A percentile compares a stretch with the other conserved stretches of the same genome.
phyloP scores from a whole-genome alignment of 192 early-diverging fungal species.

The Mortierella alpina region DNA sequence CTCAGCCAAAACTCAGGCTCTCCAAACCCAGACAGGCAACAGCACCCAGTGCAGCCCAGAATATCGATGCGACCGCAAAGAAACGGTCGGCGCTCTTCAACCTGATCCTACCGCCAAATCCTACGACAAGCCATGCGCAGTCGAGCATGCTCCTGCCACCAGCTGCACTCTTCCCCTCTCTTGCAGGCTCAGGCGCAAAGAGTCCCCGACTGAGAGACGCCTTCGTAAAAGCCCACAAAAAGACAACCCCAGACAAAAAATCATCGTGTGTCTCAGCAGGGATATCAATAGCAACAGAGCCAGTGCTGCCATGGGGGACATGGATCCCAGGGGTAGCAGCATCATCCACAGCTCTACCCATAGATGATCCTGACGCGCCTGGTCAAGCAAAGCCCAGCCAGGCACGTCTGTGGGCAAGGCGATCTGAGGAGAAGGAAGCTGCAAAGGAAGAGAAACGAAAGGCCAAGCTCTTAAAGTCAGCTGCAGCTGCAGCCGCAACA shows the following conservation, averaged over 20 bases:
- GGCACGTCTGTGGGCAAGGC: too few species aligned
- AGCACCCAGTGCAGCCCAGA: constrained; percentile 1
- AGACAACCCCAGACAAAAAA: neutral
- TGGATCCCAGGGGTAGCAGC: too few species aligned
- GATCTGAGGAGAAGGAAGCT: too few species aligned
- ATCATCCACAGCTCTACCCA: too few species aligned
- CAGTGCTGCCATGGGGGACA: neutral
- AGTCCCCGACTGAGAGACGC: constrained; percentile 6
- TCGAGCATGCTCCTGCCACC: constrained; percentile 11
- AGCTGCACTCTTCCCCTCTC: constrained; percentile 1
- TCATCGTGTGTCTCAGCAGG: neutral
- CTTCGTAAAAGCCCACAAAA: constrained; percentile 13
- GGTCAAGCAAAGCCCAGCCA: too few species aligned
- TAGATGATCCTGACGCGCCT: too few species aligned
- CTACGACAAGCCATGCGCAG: neutral
- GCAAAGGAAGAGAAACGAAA: too few species aligned
- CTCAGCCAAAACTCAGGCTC: constrained; percentile 7
- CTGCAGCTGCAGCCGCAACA: too few species aligned
- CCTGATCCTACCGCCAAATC: neutral
- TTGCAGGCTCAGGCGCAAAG: neutral
- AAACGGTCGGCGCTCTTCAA: constrained; percentile 3
- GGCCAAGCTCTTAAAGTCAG: too few species aligned
- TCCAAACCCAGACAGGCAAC: constrained; percentile 9
- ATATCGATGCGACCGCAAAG: neutral
- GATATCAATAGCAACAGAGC: neutral